A percentile compares a stretch with the other conserved stretches of the same genome.
phyloP scores from a whole-genome alignment of 1,139 yeast species.

The Blastobotrys ciferrii region DNA sequence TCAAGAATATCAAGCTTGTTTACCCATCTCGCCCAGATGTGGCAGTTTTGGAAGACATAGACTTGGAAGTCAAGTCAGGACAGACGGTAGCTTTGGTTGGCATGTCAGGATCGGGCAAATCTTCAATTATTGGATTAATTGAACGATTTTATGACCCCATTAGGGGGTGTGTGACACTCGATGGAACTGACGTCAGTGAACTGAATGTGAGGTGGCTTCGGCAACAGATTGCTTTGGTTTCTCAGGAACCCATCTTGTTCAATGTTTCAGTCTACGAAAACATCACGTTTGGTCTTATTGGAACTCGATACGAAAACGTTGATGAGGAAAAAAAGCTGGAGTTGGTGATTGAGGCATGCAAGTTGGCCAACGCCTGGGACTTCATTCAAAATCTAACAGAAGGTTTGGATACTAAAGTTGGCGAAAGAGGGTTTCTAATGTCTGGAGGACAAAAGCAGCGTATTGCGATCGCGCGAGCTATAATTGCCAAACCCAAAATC shows the following conservation, averaged over 20 bases:
- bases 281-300: constrained; percentile 72
- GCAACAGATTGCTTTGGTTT: constrained; percentile 81
- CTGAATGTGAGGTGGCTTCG: constrained; percentile 77
- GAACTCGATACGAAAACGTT: constrained; percentile 63
- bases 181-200: constrained; percentile 83
- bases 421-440: constrained; percentile 97
- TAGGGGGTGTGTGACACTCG: constrained; percentile 74
- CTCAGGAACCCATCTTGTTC: constrained; percentile 95
- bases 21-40: constrained; percentile 91
- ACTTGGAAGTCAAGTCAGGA: constrained; percentile 65
- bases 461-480: constrained; percentile 84
- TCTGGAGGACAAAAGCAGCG: constrained; percentile 99
- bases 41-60: constrained; percentile 61
- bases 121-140: constrained; percentile 78
- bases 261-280: constrained; percentile 88
- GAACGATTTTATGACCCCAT: constrained; percentile 88
- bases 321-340: constrained; percentile 77
- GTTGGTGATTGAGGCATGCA: constrained; percentile 47
- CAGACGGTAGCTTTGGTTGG: constrained; percentile 90
- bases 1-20: constrained; percentile 50
- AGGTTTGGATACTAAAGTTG: constrained; percentile 85
- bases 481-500: constrained; percentile 81
- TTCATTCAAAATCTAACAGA: constrained; percentile 74
- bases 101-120: constrained; percentile 93
- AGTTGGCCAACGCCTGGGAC: constrained; percentile 44